Conservation (phyloP, 441 rosid genomes). For the Arabidopsis hybrid region DNA sequence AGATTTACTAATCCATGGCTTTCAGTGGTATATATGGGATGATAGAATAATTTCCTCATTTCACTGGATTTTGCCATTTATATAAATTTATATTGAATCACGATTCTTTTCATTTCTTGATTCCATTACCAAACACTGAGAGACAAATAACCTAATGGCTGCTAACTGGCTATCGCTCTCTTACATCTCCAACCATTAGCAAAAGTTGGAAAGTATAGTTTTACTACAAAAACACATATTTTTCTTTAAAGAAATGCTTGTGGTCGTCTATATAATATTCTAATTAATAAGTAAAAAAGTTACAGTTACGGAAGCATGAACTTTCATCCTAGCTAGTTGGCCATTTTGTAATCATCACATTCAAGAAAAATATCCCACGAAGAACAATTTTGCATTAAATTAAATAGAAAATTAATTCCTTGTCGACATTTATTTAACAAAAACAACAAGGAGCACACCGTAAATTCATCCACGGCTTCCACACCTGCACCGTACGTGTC, state of each 20-base stretch:
- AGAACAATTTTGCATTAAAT: not conserved
- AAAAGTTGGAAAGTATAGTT: not conserved
- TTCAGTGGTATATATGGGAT: too few relatives aligned
- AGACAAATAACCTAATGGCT: not conserved
- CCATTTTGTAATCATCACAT: not conserved
- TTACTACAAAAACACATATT: not conserved
- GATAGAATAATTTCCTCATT: not conserved
- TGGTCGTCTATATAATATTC: constrained; percentile 8
- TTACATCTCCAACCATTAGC: not conserved
- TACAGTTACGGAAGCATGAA: constrained; percentile 17
- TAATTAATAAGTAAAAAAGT: not conserved
- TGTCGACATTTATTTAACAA: not conserved
- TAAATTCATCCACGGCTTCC: constrained; percentile 19
- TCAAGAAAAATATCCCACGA: not conserved
- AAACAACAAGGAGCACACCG: not conserved
- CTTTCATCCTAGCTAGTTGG: constrained; percentile 16
- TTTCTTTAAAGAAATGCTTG: not conserved
- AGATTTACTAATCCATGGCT: too few relatives aligned
- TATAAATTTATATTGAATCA: not conserved
- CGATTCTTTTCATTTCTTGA: not conserved
- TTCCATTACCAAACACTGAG: constrained; percentile 2
- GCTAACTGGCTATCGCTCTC: not conserved
- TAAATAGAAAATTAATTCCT: not conserved
- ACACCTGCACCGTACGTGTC: constrained; percentile 39
- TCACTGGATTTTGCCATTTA: not conserved